Evolutionary conservation across 2,329 filamentous ascomycete genomes (phyloP).

Genomic region (Hypoxylon sp.): DNA sequence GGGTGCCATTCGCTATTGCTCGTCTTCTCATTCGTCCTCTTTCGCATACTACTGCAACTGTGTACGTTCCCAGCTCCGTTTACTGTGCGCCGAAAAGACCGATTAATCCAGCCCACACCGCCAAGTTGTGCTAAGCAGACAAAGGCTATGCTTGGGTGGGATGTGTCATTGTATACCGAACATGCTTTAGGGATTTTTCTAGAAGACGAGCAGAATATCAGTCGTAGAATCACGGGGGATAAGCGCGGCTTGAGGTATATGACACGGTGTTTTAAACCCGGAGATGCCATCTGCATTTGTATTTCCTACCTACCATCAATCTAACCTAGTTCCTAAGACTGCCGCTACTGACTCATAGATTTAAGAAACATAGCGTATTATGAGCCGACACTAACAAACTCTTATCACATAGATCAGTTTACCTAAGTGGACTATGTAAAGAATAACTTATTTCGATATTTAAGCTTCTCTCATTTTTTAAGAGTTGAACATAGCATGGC

Average conservation of each 20-base stretch:
- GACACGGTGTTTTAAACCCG: constrained; percentile 3
- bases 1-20: constrained; percentile 27
- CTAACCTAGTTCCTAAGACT: background rate
- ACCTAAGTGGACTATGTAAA: background rate
- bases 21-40: constrained; percentile 10
- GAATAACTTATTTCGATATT: background rate
- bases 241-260: constrained; percentile 5
- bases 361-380: constrained; percentile 23
- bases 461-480: background rate
- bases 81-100: constrained; percentile 38
- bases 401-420: constrained; percentile 9
- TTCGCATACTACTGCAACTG: constrained; percentile 44
- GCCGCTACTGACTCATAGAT: background rate
- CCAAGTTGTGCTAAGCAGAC: constrained; percentile 32
- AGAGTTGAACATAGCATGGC: background rate
- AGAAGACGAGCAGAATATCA: constrained; percentile 14
- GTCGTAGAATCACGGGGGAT: constrained; percentile 4
- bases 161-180: constrained; percentile 27
- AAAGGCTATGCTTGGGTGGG: constrained; percentile 14
- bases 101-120: constrained; percentile 32
- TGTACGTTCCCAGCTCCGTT: constrained; percentile 29
- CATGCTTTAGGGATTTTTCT: constrained; percentile 31
- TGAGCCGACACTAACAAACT: constrained; percentile 11
- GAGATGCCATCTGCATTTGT: constrained; percentile 5
- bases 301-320: background rate